Percentiles rank a stretch among this genome's conserved stretches.
Conservation (phyloP, 768 basidiomycete genomes). For the Lactarius sp. region DNA sequence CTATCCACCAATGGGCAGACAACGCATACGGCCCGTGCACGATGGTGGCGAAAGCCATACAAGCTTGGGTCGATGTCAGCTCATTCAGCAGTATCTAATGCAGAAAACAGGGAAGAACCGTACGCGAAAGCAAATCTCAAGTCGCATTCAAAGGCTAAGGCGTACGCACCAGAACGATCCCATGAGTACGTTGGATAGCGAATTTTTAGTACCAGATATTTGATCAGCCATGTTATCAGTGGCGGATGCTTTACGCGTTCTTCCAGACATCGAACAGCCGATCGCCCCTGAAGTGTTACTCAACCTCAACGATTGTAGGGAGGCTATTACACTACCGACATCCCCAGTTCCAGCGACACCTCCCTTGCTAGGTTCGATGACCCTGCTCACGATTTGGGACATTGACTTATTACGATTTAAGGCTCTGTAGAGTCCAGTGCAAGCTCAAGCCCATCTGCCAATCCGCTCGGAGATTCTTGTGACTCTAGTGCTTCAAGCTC, state of each 20-base stretch:
- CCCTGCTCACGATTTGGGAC: background rate
- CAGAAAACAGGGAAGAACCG: constrained; percentile 38
- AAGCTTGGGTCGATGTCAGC: constrained; percentile 36
- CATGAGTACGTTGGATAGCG: constrained; percentile 29
- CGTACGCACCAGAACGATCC: constrained; percentile 34
- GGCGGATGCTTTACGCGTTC: constrained; percentile 9
- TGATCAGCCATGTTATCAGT: constrained; percentile 8
- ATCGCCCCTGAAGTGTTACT: constrained; percentile 12
- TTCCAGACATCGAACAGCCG: constrained; percentile 10
- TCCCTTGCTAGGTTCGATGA: constrained; percentile 18
- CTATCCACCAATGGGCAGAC: constrained; percentile 26
- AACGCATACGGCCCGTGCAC: constrained; percentile 20
- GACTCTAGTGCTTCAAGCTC: constrained; percentile 7
- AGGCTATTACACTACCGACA: background rate
- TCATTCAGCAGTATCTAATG: constrained; percentile 37
- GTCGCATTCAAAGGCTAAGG: constrained; percentile 38
- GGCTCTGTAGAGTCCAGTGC: constrained; percentile 17
- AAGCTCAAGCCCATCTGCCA: constrained; percentile 16
- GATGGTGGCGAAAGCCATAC: constrained; percentile 3
- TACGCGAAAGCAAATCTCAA: constrained; percentile 39
- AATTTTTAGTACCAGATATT: background rate
- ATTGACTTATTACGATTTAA: constrained; percentile 6
- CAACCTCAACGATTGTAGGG: background rate
- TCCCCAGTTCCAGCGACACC: constrained; percentile 9
- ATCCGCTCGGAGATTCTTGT: constrained; percentile 1